A percentile compares a stretch with the other conserved stretches of the same genome.
These are phyloP conservation scores for Balakata baccata DNA, from an alignment of 345 rosid genomes.

Conservation along the genomic window DNA sequence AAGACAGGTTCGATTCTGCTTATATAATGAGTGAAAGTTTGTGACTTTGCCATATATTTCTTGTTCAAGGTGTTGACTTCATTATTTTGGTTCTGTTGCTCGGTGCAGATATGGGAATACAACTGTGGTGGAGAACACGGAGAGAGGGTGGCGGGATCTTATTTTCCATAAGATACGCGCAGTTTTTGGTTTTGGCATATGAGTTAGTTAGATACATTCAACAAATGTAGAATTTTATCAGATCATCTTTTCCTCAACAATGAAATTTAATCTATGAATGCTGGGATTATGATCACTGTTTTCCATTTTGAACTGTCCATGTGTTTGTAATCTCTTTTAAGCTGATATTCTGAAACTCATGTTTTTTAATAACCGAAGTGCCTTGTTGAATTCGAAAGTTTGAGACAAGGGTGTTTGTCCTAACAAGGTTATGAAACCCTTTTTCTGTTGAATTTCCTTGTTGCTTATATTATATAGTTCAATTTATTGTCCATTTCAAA, in stretches of 20 bases:
- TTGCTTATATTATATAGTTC: not conserved
- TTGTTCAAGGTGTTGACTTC: not conserved
- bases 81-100: not conserved
- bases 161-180: slow-evolving; percentile 86
- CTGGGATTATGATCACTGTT: slow-evolving; percentile 8
- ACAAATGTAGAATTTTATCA: not conserved
- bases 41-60: not conserved
- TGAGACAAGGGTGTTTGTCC: not conserved
- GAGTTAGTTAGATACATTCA: slow-evolving; percentile 1
- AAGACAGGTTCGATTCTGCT: slow-evolving; percentile 63
- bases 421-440: not conserved
- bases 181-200: slow-evolving; percentile 73
- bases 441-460: not conserved
- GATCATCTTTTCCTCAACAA: not conserved
- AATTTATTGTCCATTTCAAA: not conserved
- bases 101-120: slow-evolving; percentile 86
- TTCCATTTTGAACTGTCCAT: not conserved
- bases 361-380: slow-evolving; percentile 8
- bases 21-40: too few relatives aligned
- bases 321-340: not conserved
- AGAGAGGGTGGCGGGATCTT: slow-evolving; percentile 95
- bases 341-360: not conserved
- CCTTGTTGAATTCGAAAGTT: slow-evolving; percentile 6
- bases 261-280: slow-evolving; percentile 15
- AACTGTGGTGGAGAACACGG: slow-evolving; percentile 88